Evolutionary conservation across 2,329 filamentous ascomycete genomes (phyloP).

Genomic region (Orbilia brochopaga): DNA sequence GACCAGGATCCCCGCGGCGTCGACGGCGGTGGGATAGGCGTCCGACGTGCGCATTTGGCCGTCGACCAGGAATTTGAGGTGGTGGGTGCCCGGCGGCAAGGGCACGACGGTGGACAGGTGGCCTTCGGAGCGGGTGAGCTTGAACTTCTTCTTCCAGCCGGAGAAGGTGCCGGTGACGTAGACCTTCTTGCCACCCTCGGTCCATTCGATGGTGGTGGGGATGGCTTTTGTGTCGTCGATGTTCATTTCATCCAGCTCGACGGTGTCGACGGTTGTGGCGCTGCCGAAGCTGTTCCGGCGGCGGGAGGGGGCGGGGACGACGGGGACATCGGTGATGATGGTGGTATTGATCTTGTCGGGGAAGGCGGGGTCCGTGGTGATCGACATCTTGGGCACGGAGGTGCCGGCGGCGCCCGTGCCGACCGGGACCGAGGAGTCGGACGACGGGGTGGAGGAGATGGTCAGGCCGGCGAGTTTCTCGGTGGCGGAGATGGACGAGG

Average conservation of each 20-base stretch:
- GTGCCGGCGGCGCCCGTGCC: constrained; percentile 26
- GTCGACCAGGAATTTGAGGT: constrained; percentile 95
- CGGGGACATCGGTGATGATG: constrained; percentile 26
- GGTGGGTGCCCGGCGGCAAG: constrained; percentile 90
- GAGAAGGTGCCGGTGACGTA: constrained; percentile 98
- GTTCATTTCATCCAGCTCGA: constrained; percentile 68
- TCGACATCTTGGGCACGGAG: constrained; percentile 42
- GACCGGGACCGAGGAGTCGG: constrained; percentile 33
- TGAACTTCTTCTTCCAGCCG: constrained; percentile 94
- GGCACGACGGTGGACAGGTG: constrained; percentile 75
- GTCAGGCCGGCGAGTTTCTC: constrained; percentile 46
- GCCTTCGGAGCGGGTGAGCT: constrained; percentile 83
- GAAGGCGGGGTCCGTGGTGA: constrained; percentile 25
- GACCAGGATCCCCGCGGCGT: constrained; percentile 96
- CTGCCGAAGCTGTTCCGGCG: constrained; percentile 48
- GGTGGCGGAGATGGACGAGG: constrained; percentile 34
- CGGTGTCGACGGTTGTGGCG: constrained; percentile 46
- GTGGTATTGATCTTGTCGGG: constrained; percentile 40
- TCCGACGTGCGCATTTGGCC: constrained; percentile 89
- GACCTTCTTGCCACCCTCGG: constrained; percentile 79
- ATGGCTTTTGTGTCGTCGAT: constrained; percentile 78
- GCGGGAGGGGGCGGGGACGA: constrained; percentile 32
- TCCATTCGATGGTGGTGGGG: constrained; percentile 85
- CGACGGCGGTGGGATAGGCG: constrained; percentile 88
- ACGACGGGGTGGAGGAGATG: constrained; percentile 40